These are phyloP conservation scores for Russula emetica DNA, from an alignment of 768 basidiomycete genomes.

Conservation along the genomic window DNA sequence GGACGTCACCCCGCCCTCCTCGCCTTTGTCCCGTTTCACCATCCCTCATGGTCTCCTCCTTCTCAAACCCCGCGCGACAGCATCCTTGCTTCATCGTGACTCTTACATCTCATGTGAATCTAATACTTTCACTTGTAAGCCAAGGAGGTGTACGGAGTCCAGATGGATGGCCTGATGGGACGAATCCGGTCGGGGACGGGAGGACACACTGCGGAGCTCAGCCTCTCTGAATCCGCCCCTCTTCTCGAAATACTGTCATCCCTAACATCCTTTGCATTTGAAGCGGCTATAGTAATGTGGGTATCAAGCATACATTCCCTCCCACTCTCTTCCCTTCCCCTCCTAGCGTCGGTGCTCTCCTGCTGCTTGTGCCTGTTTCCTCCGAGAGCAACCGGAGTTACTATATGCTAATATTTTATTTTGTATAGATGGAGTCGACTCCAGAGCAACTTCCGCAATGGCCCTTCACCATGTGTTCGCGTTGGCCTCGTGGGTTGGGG, in stretches of 20 bases:
- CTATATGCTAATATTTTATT: not conserved
- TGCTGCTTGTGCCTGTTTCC: too few relatives aligned
- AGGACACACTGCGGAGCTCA: constrained; percentile 13
- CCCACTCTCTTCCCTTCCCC: not conserved
- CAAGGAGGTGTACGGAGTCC: constrained; percentile 10
- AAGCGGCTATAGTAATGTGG: too few relatives aligned
- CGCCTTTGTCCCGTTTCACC: constrained; percentile 23
- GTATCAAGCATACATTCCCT: not conserved
- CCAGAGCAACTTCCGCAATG: not conserved
- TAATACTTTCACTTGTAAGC: constrained; percentile 12
- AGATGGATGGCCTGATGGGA: constrained; percentile 10
- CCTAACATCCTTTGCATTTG: not conserved
- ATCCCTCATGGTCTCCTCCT: constrained; percentile 3
- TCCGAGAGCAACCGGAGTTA: not conserved
- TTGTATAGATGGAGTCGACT: not conserved
- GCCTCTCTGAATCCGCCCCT: constrained; percentile 10
- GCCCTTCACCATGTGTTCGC: constrained; percentile 13
- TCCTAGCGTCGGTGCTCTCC: not conserved
- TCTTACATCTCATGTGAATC: not conserved
- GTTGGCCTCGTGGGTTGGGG: constrained; percentile 16
- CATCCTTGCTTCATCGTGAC: not conserved
- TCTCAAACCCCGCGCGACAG: constrained; percentile 1
- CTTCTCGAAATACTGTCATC: constrained; percentile 1
- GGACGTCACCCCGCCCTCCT: constrained; percentile 12
- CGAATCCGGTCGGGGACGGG: constrained; percentile 23